Percentiles rank a stretch among this genome's conserved stretches.
These are phyloP conservation scores for Solanum lycopersicoides DNA, from an alignment of 257 asterid species.

Conservation along the genomic window DNA sequence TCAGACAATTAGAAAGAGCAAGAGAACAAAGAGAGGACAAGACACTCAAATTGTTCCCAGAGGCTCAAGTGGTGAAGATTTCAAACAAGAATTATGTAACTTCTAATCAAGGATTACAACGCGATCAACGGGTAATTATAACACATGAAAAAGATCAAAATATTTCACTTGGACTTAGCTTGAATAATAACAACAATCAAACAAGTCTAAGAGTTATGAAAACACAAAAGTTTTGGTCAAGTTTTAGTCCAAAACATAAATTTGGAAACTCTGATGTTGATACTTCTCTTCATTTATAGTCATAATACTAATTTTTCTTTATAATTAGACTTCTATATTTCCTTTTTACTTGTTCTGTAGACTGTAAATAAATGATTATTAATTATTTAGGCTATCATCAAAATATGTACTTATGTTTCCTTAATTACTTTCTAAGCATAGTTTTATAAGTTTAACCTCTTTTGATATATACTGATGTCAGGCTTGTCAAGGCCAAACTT, in stretches of 20 bases:
- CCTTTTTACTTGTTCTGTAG: background rate
- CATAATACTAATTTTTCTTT: background rate
- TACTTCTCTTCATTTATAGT: constrained; percentile 8
- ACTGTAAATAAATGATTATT: background rate
- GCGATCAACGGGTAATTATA: background rate
- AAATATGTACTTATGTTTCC: background rate
- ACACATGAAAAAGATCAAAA: background rate
- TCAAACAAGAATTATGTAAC: background rate
- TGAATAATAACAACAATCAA: background rate
- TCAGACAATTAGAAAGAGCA: background rate
- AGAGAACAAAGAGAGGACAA: background rate
- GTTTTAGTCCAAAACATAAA: background rate
- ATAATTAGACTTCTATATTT: background rate
- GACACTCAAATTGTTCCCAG: background rate
- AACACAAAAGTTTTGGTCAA: background rate
- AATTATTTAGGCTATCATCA: background rate
- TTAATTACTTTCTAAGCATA: background rate
- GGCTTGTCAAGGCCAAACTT: background rate
- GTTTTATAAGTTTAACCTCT: background rate
- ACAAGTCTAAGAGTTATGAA: background rate
- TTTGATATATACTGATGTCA: background rate
- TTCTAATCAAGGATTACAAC: background rate
- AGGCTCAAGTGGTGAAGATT: background rate
- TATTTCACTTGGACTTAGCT: constrained; percentile 1
- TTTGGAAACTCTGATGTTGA: background rate